A percentile compares a stretch with the other conserved stretches of the same genome.
Conservation (phyloP, 257 asterid species). For the Fraxinus cuspidata region DNA sequence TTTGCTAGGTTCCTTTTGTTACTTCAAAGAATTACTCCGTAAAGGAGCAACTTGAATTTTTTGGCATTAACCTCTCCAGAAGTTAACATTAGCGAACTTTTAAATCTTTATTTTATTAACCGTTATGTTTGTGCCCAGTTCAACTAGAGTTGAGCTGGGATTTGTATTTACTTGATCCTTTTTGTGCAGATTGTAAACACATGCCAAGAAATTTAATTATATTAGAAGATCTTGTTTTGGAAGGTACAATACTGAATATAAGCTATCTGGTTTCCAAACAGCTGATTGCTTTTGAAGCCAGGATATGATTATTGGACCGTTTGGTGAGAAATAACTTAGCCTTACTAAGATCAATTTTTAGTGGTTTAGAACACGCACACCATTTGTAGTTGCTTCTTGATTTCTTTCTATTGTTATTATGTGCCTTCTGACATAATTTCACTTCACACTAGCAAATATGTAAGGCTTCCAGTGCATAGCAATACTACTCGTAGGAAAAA, state of each 20-base stretch:
- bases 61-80: slow-evolving; percentile 10
- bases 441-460: background rate
- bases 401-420: background rate
- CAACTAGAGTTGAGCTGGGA: slow-evolving; percentile 43
- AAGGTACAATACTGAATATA: slow-evolving; percentile 42
- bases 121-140: slow-evolving; percentile 37
- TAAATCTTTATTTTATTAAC: slow-evolving; percentile 1
- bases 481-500: background rate
- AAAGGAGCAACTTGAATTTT: slow-evolving; percentile 18
- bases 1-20: slow-evolving; percentile 30
- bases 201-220: slow-evolving; percentile 40
- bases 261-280: slow-evolving; percentile 36
- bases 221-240: slow-evolving; percentile 42
- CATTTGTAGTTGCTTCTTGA: background rate
- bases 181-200: slow-evolving; percentile 69
- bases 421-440: background rate
- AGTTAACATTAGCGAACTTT: slow-evolving; percentile 10
- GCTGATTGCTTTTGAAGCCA: slow-evolving; percentile 35
- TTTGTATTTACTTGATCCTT: slow-evolving; percentile 51
- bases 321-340: slow-evolving; percentile 45
- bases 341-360: slow-evolving; percentile 8
- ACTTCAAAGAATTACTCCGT: slow-evolving; percentile 14
- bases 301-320: slow-evolving; percentile 32
- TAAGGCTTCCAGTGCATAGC: background rate
- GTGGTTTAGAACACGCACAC: slow-evolving; percentile 4